Percentiles rank a stretch among this genome's conserved stretches.
Conservation (phyloP, 352 stramenopile genomes). For the Aphanomyces euteiches region DNA sequence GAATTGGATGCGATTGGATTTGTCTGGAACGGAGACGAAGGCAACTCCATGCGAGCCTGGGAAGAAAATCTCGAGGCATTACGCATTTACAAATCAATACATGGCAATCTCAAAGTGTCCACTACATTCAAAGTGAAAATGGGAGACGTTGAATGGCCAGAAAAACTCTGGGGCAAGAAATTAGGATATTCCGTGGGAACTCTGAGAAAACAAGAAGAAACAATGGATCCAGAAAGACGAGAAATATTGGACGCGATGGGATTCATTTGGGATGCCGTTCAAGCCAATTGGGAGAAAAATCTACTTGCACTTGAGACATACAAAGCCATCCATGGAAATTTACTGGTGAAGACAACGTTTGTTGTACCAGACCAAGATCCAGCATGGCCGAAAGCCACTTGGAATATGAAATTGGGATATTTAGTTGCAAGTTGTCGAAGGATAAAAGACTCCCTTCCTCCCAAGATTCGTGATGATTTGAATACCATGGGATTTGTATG, state of each 20-base stretch:
- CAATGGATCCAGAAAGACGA: not conserved
- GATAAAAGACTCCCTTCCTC: not conserved
- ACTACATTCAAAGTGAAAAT: not conserved
- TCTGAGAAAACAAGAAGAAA: too few relatives aligned
- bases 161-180: constrained; percentile 4
- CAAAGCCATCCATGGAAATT: not conserved
- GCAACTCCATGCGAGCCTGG: not conserved
- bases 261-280: constrained; percentile 4
- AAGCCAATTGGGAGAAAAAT: not conserved
- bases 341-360: not conserved
- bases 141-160: not conserved
- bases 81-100: constrained; percentile 15
- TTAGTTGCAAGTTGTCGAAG: not conserved
- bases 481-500: not conserved
- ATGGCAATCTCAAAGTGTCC: constrained; percentile 5
- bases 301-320: constrained; percentile 2
- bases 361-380: constrained; percentile 12
- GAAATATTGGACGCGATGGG: not conserved
- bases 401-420: not conserved
- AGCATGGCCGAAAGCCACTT: not conserved
- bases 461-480: not conserved
- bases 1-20: constrained; percentile 8
- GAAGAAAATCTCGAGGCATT: constrained; percentile 1
- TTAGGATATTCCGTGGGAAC: too few relatives aligned
- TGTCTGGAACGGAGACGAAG: not conserved